Percentiles rank a stretch among this genome's conserved stretches.
These are phyloP conservation scores for Solanum phureja DNA, from an alignment of 257 asterid genomes.

Conservation along the genomic window DNA sequence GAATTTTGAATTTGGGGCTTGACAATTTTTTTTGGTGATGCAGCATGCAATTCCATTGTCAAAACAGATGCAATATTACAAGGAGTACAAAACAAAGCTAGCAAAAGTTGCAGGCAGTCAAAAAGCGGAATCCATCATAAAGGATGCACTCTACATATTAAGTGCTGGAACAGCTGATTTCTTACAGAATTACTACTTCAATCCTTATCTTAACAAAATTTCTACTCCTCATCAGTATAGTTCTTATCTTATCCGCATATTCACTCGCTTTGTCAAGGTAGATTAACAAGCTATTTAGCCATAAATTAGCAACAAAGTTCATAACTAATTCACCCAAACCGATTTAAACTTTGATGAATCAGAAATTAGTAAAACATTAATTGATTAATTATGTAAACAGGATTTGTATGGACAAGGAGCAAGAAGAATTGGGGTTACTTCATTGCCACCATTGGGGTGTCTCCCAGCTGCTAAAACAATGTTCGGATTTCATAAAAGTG, in stretches of 20 bases:
- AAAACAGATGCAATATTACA: slow-evolving; percentile 51
- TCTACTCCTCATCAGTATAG: slow-evolving; percentile 68
- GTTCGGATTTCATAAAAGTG: slow-evolving; percentile 60
- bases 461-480: slow-evolving; percentile 72
- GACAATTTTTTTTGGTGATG: not conserved
- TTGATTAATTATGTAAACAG: not conserved
- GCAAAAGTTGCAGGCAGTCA: slow-evolving; percentile 47
- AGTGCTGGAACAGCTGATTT: slow-evolving; percentile 78
- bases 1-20: not conserved
- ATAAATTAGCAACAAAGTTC: not conserved
- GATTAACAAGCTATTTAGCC: not conserved
- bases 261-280: slow-evolving; percentile 50
- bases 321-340: too few species aligned
- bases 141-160: slow-evolving; percentile 50
- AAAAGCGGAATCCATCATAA: slow-evolving; percentile 39
- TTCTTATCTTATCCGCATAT: slow-evolving; percentile 44
- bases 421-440: slow-evolving; percentile 79
- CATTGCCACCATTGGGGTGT: slow-evolving; percentile 90
- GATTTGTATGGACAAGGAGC: slow-evolving; percentile 68
- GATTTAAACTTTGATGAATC: too few species aligned
- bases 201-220: slow-evolving; percentile 56
- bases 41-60: slow-evolving; percentile 81
- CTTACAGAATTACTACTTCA: slow-evolving; percentile 74
- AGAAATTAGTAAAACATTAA: too few species aligned
- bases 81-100: slow-evolving; percentile 71